Percentiles rank a stretch among this genome's conserved stretches.
Conservation (phyloP, 2,329 filamentous ascomycete species). For the Aspergillus pseudotamarii region DNA sequence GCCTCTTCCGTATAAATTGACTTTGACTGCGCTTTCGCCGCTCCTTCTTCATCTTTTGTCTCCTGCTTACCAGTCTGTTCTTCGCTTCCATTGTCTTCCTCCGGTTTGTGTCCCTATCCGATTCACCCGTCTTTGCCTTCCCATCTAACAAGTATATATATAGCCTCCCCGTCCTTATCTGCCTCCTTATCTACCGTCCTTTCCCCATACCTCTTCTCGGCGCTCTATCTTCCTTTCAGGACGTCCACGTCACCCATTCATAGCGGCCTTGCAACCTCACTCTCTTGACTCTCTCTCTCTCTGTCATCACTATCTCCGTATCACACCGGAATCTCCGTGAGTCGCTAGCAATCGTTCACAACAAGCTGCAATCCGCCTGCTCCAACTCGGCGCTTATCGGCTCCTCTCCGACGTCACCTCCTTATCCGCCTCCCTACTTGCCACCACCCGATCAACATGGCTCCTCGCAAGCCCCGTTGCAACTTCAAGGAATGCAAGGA, state of each 20-base stretch:
- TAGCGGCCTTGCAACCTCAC: neutral
- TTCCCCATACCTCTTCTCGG: neutral
- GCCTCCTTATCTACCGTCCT: constrained; percentile 10
- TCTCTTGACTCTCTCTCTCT: neutral
- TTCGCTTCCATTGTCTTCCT: constrained; percentile 7
- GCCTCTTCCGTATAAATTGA: constrained; percentile 26
- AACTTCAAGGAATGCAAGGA: constrained; percentile 87
- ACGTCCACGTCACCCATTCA: neutral
- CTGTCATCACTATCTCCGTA: neutral
- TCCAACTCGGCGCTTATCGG: constrained; percentile 14
- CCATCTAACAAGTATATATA: constrained; percentile 10
- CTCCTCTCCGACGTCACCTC: constrained; percentile 16
- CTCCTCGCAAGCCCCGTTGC: constrained; percentile 69
- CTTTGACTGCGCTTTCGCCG: constrained; percentile 24
- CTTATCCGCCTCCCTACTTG: constrained; percentile 12
- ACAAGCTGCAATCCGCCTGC: neutral
- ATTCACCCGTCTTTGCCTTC: neutral
- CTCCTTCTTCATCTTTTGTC: constrained; percentile 12
- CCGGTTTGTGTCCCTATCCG: constrained; percentile 12
- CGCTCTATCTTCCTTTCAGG: neutral
- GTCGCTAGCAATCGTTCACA: constrained; percentile 1
- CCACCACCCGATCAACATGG: constrained; percentile 32
- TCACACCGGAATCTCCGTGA: neutral
- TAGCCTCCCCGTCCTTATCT: constrained; percentile 8
- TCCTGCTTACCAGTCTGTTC: neutral